Percentiles rank a stretch among this genome's conserved stretches.
Conservation (phyloP, 768 basidiomycete genomes). For the Suillus placidus region DNA sequence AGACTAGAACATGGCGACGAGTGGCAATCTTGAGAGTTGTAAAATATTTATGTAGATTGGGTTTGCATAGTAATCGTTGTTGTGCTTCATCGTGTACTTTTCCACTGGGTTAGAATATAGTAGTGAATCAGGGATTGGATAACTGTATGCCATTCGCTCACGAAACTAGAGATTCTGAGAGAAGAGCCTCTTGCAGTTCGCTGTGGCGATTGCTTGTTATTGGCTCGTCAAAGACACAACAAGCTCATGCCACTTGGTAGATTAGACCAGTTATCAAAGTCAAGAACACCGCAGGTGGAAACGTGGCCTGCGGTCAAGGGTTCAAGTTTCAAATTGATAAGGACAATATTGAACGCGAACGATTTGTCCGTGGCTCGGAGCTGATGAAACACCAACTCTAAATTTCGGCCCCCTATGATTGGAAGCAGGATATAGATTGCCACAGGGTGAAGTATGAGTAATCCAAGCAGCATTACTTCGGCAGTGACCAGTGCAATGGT, state of each 20-base stretch:
- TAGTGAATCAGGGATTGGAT: background rate
- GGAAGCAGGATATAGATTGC: background rate
- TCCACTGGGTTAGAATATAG: background rate
- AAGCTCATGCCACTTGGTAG: background rate
- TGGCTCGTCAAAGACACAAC: background rate
- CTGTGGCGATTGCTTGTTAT: background rate
- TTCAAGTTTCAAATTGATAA: conserved; percentile 1
- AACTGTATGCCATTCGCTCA: background rate
- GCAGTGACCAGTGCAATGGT: too few species aligned
- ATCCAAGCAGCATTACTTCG: too few species aligned
- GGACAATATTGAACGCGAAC: background rate
- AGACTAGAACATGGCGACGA: conserved; percentile 37
- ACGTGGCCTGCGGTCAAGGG: background rate
- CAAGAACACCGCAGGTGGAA: background rate
- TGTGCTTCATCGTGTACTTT: background rate
- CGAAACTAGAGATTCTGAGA: background rate
- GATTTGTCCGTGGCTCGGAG: background rate
- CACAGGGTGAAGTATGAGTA: background rate
- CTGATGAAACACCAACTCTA: background rate
- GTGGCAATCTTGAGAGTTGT: background rate
- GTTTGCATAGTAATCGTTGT: background rate
- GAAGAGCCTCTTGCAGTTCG: background rate
- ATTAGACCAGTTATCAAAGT: background rate
- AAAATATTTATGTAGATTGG: background rate
- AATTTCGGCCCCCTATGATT: background rate